Evolutionary conservation across 495 filamentous ascomycete genomes (phyloP).

Genomic region (Arthonia radiata): DNA sequence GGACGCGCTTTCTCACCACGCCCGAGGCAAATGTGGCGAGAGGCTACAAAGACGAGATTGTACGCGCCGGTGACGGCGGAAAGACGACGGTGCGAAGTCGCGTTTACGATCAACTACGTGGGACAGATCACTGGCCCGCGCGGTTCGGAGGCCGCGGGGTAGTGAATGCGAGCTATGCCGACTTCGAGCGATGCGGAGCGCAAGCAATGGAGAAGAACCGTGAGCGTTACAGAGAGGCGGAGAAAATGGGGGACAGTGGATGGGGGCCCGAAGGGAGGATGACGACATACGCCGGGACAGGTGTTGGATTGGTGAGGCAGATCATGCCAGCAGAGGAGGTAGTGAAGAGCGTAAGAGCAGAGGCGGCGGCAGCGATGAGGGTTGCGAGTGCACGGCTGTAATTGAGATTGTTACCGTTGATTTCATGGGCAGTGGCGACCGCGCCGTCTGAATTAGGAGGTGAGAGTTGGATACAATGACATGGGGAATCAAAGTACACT

Average conservation of each 20-base stretch:
- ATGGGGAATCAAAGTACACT: too few species aligned
- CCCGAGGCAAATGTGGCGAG: slow-evolving; percentile 32
- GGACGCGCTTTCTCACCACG: slow-evolving; percentile 46
- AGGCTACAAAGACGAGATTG: slow-evolving; percentile 34
- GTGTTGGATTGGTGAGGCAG: slow-evolving; percentile 24
- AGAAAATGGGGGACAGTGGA: slow-evolving; percentile 26
- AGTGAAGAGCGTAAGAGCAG: slow-evolving; percentile 17
- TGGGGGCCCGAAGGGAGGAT: slow-evolving; percentile 39
- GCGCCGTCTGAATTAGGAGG: too few species aligned
- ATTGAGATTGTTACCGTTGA: too few species aligned
- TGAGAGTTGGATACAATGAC: too few species aligned
- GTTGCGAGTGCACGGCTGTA: too few species aligned
- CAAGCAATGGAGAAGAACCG: slow-evolving; percentile 31
- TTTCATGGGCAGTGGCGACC: too few species aligned
- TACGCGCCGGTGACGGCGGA: slow-evolving; percentile 37
- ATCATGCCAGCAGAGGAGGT: slow-evolving; percentile 20
- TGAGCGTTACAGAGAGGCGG: slow-evolving; percentile 28
- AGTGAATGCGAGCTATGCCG: slow-evolving; percentile 33
- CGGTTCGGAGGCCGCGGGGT: slow-evolving; percentile 36
- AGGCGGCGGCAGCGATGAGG: slow-evolving; percentile 7
- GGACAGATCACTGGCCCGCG: slow-evolving; percentile 42
- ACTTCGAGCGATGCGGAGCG: slow-evolving; percentile 26
- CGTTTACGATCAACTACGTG: slow-evolving; percentile 45
- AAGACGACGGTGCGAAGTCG: slow-evolving; percentile 35
- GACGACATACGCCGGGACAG: slow-evolving; percentile 43